phyloP scores from a whole-genome alignment of 2,329 filamentous ascomycete genomes.

The Talaromyces sp. region DNA sequence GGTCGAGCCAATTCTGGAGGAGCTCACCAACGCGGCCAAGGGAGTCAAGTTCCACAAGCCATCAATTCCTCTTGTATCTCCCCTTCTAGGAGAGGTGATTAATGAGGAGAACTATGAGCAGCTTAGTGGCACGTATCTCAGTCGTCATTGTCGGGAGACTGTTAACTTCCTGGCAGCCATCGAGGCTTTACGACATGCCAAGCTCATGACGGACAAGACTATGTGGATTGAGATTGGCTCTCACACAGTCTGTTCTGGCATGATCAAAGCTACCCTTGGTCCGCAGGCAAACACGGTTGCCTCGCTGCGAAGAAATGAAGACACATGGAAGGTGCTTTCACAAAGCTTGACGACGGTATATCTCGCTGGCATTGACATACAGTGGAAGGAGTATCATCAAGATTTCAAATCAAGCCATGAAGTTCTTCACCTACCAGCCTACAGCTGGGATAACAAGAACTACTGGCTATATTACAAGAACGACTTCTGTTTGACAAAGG shows the following conservation, averaged over 20 bases:
- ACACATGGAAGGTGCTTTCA: constrained; percentile 30
- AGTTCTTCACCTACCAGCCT: constrained; percentile 24
- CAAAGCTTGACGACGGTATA: constrained; percentile 13
- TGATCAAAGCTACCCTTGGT: constrained; percentile 38
- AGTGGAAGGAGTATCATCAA: constrained; percentile 65
- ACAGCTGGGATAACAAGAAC: constrained; percentile 26
- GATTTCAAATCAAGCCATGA: constrained; percentile 41
- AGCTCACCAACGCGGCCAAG: constrained; percentile 35
- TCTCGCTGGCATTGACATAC: constrained; percentile 35
- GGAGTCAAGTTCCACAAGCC: constrained; percentile 38
- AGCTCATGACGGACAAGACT: constrained; percentile 26
- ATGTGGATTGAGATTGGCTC: constrained; percentile 45
- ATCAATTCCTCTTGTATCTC: constrained; percentile 42
- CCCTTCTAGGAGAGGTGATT: constrained; percentile 43
- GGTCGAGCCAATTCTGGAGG: constrained; percentile 42
- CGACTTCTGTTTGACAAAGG: constrained; percentile 68
- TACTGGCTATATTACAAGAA: constrained; percentile 51
- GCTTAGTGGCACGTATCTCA: constrained; percentile 38
- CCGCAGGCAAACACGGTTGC: constrained; percentile 26
- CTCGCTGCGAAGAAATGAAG: constrained; percentile 40
- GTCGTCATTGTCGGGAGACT: constrained; percentile 39
- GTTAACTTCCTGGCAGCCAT: constrained; percentile 45
- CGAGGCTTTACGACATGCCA: constrained; percentile 20
- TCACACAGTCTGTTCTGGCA: constrained; percentile 43
- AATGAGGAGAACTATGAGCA: constrained; percentile 25